phyloP scores from a whole-genome alignment of 148 eudicot species.

The Chenopodium quinoa region DNA sequence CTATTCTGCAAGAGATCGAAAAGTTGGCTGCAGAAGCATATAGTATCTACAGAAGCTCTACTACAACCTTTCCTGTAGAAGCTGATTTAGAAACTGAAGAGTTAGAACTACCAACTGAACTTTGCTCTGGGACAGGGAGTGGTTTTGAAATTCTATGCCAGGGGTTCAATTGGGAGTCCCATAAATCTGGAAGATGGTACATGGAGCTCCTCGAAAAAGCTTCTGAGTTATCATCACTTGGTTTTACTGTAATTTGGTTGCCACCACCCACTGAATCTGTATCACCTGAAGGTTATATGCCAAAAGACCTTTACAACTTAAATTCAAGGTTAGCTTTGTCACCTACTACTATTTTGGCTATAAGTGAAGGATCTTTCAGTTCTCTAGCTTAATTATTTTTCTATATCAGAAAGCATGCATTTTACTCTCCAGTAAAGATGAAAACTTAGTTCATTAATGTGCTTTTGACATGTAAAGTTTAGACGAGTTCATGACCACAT shows the following conservation, averaged over 20 bases:
- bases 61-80: constrained; percentile 47
- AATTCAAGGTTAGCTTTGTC: constrained; percentile 66
- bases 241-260: constrained; percentile 88
- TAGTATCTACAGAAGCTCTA: constrained; percentile 71
- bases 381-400: neutral
- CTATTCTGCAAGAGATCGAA: constrained; percentile 88
- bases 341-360: neutral
- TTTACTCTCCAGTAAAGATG: neutral
- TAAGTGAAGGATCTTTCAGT: neutral
- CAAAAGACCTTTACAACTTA: constrained; percentile 86
- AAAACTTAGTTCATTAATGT: neutral
- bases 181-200: constrained; percentile 93
- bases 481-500: neutral
- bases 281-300: constrained; percentile 99
- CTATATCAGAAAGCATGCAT: neutral
- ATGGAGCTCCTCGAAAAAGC: constrained; percentile 68
- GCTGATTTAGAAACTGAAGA: constrained; percentile 45
- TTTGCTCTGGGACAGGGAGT: constrained; percentile 82
- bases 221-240: constrained; percentile 63
- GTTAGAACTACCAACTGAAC: constrained; percentile 31
- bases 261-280: constrained; percentile 99
- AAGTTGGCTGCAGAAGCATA: constrained; percentile 99
- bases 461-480: neutral
- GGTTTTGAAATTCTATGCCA: constrained; percentile 88
- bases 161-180: constrained; percentile 98